Percentiles rank a stretch among this genome's conserved stretches.
Evolutionary conservation across 495 filamentous ascomycete genomes (phyloP).

Genomic region (Delitschia confertaspora): DNA sequence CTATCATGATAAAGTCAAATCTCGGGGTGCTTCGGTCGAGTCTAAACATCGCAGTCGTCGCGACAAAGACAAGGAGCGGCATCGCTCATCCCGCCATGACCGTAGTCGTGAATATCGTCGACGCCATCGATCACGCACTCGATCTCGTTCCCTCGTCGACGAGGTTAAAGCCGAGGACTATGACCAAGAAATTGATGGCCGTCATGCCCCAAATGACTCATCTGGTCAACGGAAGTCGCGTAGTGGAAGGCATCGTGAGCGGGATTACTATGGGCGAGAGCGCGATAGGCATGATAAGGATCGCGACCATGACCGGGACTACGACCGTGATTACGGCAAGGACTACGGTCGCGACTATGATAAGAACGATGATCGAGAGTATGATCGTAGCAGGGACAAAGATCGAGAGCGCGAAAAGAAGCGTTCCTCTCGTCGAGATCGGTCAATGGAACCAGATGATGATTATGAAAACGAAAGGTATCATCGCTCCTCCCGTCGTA

Average conservation of each 20-base stretch:
- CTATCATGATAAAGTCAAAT: conserved; percentile 16
- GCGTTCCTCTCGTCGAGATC: conserved; percentile 46
- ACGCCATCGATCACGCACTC: conserved; percentile 39
- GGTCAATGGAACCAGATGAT: conserved; percentile 37
- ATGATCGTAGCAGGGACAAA: conserved; percentile 33
- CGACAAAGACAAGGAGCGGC: conserved; percentile 37
- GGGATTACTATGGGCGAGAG: conserved; percentile 16
- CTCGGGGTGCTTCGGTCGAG: conserved; percentile 32
- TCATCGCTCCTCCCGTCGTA: conserved; percentile 38
- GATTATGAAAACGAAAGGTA: conserved; percentile 33
- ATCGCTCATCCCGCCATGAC: conserved; percentile 41
- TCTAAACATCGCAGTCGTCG: conserved; percentile 37
- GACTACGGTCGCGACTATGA: conserved; percentile 42
- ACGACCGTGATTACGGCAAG: conserved; percentile 29
- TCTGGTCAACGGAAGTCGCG: conserved; percentile 3
- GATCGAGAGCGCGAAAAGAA: conserved; percentile 43
- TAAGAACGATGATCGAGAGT: conserved; percentile 39
- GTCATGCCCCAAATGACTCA: too few relatives aligned
- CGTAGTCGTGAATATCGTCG: conserved; percentile 43
- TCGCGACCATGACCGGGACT: conserved; percentile 38
- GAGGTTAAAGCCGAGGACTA: conserved; percentile 13
- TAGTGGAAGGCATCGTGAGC: conserved; percentile 28
- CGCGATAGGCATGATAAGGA: conserved; percentile 25
- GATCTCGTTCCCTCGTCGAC: conserved; percentile 28
- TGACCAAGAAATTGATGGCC: conserved; percentile 12